phyloP scores from a whole-genome alignment of 108 stramenopile species.

The Nitzschia sp. region DNA sequence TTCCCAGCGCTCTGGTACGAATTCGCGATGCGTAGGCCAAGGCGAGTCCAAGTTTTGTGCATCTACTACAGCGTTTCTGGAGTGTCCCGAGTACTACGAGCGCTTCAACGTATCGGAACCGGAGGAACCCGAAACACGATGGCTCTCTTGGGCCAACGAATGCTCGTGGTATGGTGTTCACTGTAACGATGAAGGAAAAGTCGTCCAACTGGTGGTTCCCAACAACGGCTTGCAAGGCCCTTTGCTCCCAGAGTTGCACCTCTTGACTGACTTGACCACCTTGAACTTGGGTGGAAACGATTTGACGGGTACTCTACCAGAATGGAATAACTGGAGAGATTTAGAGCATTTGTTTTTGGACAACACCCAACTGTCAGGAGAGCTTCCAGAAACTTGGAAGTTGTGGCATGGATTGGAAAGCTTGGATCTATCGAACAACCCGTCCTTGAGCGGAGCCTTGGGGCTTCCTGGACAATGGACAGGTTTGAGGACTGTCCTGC shows the following conservation, averaged over 20 bases:
- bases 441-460: background rate
- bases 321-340: slow-evolving; percentile 10
- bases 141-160: slow-evolving; percentile 31
- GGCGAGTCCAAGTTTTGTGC: slow-evolving; percentile 5
- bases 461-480: slow-evolving; percentile 11
- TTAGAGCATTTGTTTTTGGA: slow-evolving; percentile 8
- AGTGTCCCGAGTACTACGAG: slow-evolving; percentile 22
- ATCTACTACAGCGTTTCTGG: background rate
- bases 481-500: slow-evolving; percentile 15
- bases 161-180: slow-evolving; percentile 53
- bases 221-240: slow-evolving; percentile 18
- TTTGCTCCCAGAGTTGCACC: slow-evolving; percentile 30
- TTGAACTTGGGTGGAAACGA: slow-evolving; percentile 29
- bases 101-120: background rate
- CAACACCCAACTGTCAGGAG: slow-evolving; percentile 12
- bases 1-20: background rate
- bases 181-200: slow-evolving; percentile 38
- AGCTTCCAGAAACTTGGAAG: slow-evolving; percentile 5
- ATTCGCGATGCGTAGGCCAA: slow-evolving; percentile 1
- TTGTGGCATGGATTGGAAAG: slow-evolving; percentile 11
- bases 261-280: slow-evolving; percentile 23
- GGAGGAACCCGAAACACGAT: slow-evolving; percentile 12
- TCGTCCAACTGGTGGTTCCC: slow-evolving; percentile 12
- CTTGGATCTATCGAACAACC: slow-evolving; percentile 18
- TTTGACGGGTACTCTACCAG: slow-evolving; percentile 41